Evolutionary conservation across 495 filamentous ascomycete species (phyloP), one percentile per base, ranked within the genome.

Genomic region (Terfezia boudieri): DNA sequence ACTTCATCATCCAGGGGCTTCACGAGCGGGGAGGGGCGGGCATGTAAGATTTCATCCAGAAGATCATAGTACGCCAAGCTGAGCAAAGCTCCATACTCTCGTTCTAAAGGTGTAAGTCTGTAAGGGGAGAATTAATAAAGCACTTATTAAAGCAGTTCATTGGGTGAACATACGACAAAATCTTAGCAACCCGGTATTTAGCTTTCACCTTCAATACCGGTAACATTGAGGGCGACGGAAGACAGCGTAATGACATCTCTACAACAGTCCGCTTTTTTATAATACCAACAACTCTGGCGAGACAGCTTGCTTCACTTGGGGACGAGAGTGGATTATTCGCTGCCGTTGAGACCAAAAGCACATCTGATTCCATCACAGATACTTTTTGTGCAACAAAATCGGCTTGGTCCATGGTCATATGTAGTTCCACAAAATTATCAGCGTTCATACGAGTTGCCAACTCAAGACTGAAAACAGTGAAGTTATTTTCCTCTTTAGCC

Each of bases 21-120:
- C 20, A 90, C 78, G 62, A 94, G 73, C 4, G 84, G 84, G 16
- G 90, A 92, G 2, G 92, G 89, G 60, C 85, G 84, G 3, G 88
- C 90, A 59, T 78, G 75, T 51, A 90, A 70, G 53, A 98, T 81
- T 65, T 98, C 90, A 37, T 86, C 79, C 68, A 87, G 89, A 46
- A 98, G 74, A 68, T 98, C 90, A 57, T 94, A 96, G 65, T 90
- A 95, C 63, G 94, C 79, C 53, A 98, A 68, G 61, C 83, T 86
- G 68, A 84, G 80, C 36, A 98, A 66, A 8, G 92, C 85, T 51
- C 84, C 89, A 67, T 86, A 98, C 67, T 98, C 90, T 60, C 90
- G 81, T 68, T 98, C 92, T 41, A 95, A 78, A 0, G 90, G 86
- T 10, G 79, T 88, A 69, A 96, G 79, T 46, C 85, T 92, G 56